Evolutionary conservation across 169 alveolate genomes (phyloP), one percentile per base, ranked within the genome.

Genomic region (Eimeria necatrix): DNA sequence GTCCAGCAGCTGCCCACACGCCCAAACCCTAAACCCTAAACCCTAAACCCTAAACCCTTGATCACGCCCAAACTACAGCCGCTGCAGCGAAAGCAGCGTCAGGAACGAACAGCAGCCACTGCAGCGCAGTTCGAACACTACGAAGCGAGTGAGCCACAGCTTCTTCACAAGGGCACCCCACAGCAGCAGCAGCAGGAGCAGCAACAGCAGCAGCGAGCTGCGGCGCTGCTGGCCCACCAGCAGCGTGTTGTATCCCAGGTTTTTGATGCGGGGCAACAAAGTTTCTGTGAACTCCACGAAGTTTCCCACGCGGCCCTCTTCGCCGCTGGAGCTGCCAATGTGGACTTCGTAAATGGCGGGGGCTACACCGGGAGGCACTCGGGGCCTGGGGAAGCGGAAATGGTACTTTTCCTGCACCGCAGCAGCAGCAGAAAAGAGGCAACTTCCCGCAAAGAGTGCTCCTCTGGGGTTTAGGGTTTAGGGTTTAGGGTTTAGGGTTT

Each of bases 301-400:
- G 7, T 98, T 96, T 59, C 97, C 97, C 24, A 98, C 97, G 16
- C 94, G 94, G 91, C 97, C 97, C 87, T 97, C 98, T 83, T 98
- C 98, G 93, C 96, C 95, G 12, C 97, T 96, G 85, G 97, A 95
- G 94, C 97, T 84, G 70, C 99, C 99, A 60, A 98, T 96, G 96
- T 98, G 99, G 53, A 97, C 97, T 96, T 98, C 99, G 93, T 98
- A 98, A 32, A 98, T 97, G 97, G 97, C 97, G 8, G 98, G 96
- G 24, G 97, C 93, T 61, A 51, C 86, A 22, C 53, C 56, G 12
- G 95, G 88, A 5, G 97, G 97, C 64, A 76, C 80, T n/a, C 61
- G 83, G 20, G 99, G 98, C 93, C 98, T 85, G 52, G 96, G 94
- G 93, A 93, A 94, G 20, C 96, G 96, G 93, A 95, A 96, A 94